Conservation (phyloP, 345 rosid species). For the Linum trigynum region DNA sequence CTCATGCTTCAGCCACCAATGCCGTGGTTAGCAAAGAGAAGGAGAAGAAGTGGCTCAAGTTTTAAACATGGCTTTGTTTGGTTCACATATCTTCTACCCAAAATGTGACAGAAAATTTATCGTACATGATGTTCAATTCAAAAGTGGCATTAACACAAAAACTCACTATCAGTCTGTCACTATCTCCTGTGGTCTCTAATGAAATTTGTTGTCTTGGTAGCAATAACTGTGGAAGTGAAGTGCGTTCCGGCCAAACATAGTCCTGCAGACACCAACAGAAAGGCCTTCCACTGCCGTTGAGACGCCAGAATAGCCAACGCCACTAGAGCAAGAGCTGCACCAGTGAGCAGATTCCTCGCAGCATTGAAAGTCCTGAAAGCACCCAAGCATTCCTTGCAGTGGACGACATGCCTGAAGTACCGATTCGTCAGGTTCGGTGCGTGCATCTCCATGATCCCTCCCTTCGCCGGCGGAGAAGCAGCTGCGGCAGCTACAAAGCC, state of each 20-base stretch:
- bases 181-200: conserved; percentile 77
- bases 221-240: conserved; percentile 48
- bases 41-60: conserved; percentile 93
- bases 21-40: conserved; percentile 64
- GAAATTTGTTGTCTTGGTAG: conserved; percentile 80
- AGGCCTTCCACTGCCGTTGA: conserved; percentile 64
- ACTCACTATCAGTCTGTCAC: conserved; percentile 1
- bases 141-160: neutral
- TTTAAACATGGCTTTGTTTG: conserved; percentile 22
- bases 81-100: too few species aligned
- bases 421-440: conserved; percentile 76
- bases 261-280: conserved; percentile 42
- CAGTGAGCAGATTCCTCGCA: conserved; percentile 56
- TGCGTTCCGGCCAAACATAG: conserved; percentile 52
- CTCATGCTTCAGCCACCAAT: conserved; percentile 62
- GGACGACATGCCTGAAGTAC: conserved; percentile 78
- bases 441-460: conserved; percentile 62
- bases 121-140: too few species aligned
- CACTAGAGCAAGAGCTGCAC: conserved; percentile 32
- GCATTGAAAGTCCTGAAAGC: conserved; percentile 42
- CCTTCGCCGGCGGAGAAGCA: conserved; percentile 73
- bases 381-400: conserved; percentile 69
- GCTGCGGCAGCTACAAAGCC: conserved; percentile 66
- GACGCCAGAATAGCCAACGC: conserved; percentile 59
- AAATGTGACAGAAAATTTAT: too few species aligned